phyloP scores from a whole-genome alignment of 306 rosid species.

The Trifolium fragiferum region DNA sequence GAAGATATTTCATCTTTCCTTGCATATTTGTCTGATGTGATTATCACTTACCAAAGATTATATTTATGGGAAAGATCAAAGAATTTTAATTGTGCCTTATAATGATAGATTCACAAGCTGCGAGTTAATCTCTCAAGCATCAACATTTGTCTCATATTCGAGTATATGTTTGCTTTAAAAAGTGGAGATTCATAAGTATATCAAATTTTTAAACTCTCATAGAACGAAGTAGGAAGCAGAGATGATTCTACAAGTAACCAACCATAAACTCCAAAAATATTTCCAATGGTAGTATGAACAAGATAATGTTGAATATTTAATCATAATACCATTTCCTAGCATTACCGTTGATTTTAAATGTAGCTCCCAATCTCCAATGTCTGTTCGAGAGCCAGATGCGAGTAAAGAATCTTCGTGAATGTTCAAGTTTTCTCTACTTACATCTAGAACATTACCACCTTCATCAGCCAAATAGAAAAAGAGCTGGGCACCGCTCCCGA shows the following conservation, averaged over 20 bases:
- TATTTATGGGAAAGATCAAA: neutral
- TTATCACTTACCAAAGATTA: no score
- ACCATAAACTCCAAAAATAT: conserved; percentile 30
- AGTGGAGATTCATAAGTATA: conserved; percentile 21
- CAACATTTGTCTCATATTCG: conserved; percentile 1
- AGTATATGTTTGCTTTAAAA: conserved; percentile 20
- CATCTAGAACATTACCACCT: conserved; percentile 63
- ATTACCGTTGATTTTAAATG: conserved; percentile 89
- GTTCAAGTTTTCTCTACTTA: conserved; percentile 59
- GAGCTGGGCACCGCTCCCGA: conserved; percentile 62
- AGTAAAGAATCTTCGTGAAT: conserved; percentile 62
- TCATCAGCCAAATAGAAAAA: conserved; percentile 97
- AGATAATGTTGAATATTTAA: conserved; percentile 29
- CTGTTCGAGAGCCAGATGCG: conserved; percentile 77
- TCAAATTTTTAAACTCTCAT: conserved; percentile 33
- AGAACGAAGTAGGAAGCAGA: conserved; percentile 23
- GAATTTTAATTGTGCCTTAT: neutral
- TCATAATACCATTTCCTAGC: conserved; percentile 28
- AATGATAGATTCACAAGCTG: neutral
- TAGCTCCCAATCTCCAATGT: conserved; percentile 92
- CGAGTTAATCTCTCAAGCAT: neutral
- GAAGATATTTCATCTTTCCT: neutral
- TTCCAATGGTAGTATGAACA: conserved; percentile 8
- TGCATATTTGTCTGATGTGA: neutral
- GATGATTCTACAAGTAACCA: conserved; percentile 21